Evolutionary conservation across 768 basidiomycete genomes (phyloP).

Genomic region (Hemileccinum impolitum): DNA sequence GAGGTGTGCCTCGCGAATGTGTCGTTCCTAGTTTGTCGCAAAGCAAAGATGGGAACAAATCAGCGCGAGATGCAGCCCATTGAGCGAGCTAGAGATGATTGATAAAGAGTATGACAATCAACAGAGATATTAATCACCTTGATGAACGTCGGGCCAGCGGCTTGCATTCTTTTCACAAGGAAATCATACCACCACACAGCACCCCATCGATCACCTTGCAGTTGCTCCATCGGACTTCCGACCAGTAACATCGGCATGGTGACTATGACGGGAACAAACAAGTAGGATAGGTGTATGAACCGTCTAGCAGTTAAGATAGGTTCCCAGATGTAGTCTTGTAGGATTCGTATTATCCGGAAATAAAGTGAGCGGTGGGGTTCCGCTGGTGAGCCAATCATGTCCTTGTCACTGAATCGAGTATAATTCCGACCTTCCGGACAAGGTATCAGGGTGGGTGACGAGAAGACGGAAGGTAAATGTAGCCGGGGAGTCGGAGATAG

Average conservation of each 20-base stretch:
- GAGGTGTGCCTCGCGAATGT: constrained; percentile 85
- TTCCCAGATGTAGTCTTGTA: constrained; percentile 70
- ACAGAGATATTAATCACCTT: constrained; percentile 55
- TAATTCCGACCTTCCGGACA: constrained; percentile 25
- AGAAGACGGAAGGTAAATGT: constrained; percentile 46
- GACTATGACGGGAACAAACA: constrained; percentile 88
- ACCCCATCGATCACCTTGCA: constrained; percentile 82
- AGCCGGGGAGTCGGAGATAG: constrained; percentile 42
- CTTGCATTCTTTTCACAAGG: constrained; percentile 84
- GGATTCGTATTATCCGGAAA: constrained; percentile 41
- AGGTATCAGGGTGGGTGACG: constrained; percentile 48
- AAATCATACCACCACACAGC: constrained; percentile 98
- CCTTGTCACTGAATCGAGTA: constrained; percentile 21
- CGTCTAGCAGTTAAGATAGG: constrained; percentile 79
- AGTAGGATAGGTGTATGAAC: constrained; percentile 75
- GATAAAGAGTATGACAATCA: constrained; percentile 7
- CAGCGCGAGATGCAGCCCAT: constrained; percentile 96
- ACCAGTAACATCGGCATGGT: constrained; percentile 80
- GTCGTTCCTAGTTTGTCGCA: constrained; percentile 82
- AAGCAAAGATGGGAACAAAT: constrained; percentile 84
- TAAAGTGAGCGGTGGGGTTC: constrained; percentile 53
- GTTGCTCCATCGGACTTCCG: constrained; percentile 49
- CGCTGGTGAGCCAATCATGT: constrained; percentile 62
- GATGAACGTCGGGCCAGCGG: constrained; percentile 94
- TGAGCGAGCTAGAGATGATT: constrained; percentile 70